Evolutionary conservation across 495 filamentous ascomycete genomes (phyloP).

Genomic region (Aspergillus cavernicola): DNA sequence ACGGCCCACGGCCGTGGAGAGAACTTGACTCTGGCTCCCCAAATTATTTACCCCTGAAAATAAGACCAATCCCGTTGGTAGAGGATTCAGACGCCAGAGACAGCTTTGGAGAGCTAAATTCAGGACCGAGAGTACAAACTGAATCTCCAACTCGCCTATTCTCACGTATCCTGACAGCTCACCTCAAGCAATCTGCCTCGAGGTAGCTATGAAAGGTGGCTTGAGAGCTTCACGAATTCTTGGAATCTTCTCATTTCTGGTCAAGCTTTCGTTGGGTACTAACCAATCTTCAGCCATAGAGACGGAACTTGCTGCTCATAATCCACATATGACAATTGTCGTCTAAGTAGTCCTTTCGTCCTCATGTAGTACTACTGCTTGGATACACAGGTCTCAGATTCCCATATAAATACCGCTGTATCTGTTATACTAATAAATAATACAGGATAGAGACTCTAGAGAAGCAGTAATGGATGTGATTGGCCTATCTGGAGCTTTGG

Average conservation of each 20-base stretch:
- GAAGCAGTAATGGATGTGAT: slow-evolving; percentile 1
- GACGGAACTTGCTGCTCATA: neutral
- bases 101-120: neutral
- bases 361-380: slow-evolving; percentile 5
- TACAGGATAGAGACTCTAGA: slow-evolving; percentile 9
- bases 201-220: no score
- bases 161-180: no score
- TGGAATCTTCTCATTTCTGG: neutral
- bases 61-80: slow-evolving; percentile 3
- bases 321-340: neutral
- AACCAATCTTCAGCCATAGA: no score
- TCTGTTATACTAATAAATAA: slow-evolving; percentile 1
- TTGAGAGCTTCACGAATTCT: neutral
- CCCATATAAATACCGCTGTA: neutral
- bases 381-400: slow-evolving; percentile 8
- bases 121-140: neutral
- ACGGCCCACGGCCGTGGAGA: slow-evolving; percentile 26
- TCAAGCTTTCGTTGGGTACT: neutral
- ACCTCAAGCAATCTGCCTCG: no score
- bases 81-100: neutral
- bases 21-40: slow-evolving; percentile 13
- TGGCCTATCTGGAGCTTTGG: slow-evolving; percentile 4
- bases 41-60: slow-evolving; percentile 30
- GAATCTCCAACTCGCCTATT: no score
- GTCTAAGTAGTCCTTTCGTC: neutral